Base-by-base conservation (phyloP, 2,329 filamentous ascomycete genomes). In the Trichoderma sp. region DNA sequence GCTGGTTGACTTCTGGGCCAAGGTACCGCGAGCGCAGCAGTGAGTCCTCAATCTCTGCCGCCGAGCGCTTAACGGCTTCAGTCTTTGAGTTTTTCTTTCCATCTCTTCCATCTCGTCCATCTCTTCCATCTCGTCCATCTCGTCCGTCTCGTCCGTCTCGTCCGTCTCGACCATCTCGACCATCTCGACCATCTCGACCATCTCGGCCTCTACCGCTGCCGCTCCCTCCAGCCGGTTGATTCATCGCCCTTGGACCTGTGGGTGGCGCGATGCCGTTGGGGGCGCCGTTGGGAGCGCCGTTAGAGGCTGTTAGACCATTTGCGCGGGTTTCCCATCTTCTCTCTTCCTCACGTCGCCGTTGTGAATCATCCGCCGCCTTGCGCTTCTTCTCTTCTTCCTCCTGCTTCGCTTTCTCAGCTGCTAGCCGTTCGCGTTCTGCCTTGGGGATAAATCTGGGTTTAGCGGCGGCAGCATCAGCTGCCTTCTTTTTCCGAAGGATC, bases 381-480 rank as follows among this genome's bases (percentile, higher is more conserved):
- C 85, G 84, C 75, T 83, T 88, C 80, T 90, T 89, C 31, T 89
- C 88, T 64, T 92, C 91, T 76, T 90, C 88, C 63, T 93, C 89
- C 85, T 95, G 94, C 81, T 90, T 88, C 38, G 91, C 89, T 85
- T 95, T 95, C 81, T 97, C 94, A 18, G 94, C 87, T 35, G 94
- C 95, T 31, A 97, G 84, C 76, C 91, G 90, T 82, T 97, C 95
- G 74, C 95, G 90, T 83, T 97, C 90, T 38, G 93, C 93, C 86
- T 94, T 97, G 5, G 94, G 93, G 27, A 98, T 86, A 82, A 97
- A 97, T 83, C 94, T 95, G 6, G 95, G 95, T 88, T 97, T 98
- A 74, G 94, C 90, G 11, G 94, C 93, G 18, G 93, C 94, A 45
- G 93, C 93, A 84, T 97, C 94, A 33, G 94, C 93, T 77, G 94